phyloP scores from a whole-genome alignment of 2,329 filamentous ascomycete genomes.

The Colletotrichum brevisporum region DNA sequence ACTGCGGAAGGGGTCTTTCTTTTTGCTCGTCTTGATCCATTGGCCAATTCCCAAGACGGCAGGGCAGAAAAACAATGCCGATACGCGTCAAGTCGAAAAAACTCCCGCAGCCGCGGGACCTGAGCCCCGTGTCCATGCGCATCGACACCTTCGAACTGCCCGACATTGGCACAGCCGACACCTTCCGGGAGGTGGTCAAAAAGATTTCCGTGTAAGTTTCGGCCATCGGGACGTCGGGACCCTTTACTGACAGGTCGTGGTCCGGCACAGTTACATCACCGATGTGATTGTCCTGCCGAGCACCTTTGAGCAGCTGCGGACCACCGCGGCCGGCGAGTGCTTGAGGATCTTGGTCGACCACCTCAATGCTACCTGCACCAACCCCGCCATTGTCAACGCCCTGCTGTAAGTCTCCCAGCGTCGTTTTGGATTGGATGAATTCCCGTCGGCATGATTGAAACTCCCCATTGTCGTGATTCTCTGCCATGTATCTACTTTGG shows the following conservation, averaged over 20 bases:
- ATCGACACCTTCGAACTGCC: slow-evolving; percentile 62
- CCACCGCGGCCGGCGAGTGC: slow-evolving; percentile 73
- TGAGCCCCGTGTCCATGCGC: slow-evolving; percentile 53
- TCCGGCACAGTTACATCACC: slow-evolving; percentile 69
- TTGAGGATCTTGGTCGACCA: slow-evolving; percentile 74
- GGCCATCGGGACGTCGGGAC: slow-evolving; percentile 8
- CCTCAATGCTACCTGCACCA: slow-evolving; percentile 73
- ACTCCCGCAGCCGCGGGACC: slow-evolving; percentile 48
- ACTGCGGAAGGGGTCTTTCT: neutral
- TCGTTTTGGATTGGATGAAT: neutral
- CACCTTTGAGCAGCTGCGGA: slow-evolving; percentile 81
- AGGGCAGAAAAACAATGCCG: slow-evolving; percentile 48
- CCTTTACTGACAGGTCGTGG: slow-evolving; percentile 37
- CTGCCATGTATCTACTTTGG: too few species aligned
- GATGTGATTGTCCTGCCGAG: slow-evolving; percentile 75
- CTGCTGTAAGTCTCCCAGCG: slow-evolving; percentile 70
- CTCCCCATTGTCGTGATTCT: neutral
- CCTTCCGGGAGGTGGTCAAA: slow-evolving; percentile 75
- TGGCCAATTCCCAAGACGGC: neutral
- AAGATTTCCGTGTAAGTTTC: slow-evolving; percentile 73
- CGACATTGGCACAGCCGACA: slow-evolving; percentile 69
- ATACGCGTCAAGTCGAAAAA: slow-evolving; percentile 54
- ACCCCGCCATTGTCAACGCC: slow-evolving; percentile 80
- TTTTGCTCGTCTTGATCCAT: neutral
- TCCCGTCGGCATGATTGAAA: neutral